Evolutionary conservation across 352 stramenopile species (phyloP).

Genomic region (Aphanomyces astaci): DNA sequence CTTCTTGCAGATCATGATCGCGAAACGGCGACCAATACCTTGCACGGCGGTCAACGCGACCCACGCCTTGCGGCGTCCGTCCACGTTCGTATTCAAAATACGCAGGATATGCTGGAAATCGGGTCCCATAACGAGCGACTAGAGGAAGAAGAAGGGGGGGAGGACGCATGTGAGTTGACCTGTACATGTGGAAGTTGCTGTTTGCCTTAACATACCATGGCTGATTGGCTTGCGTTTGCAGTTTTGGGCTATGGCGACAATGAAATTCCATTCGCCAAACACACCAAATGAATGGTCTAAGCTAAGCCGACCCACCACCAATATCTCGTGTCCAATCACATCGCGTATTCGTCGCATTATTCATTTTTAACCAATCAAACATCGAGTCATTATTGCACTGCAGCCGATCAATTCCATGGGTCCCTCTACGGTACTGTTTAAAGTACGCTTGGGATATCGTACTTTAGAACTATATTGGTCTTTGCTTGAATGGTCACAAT

Average conservation of each 20-base stretch:
- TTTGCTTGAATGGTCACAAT: background rate
- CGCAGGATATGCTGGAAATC: conserved; percentile 99
- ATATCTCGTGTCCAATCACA: conserved; percentile 21
- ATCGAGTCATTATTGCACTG: background rate
- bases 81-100: conserved; percentile 99
- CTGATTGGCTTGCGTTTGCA: conserved; percentile 24
- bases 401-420: background rate
- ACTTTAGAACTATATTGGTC: too few relatives aligned
- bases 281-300: conserved; percentile 21
- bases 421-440: background rate
- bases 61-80: conserved; percentile 94
- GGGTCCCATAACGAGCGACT: conserved; percentile 88
- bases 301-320: conserved; percentile 24
- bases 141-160: conserved; percentile 10
- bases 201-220: conserved; percentile 18
- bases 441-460: background rate
- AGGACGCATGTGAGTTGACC: background rate
- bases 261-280: conserved; percentile 21
- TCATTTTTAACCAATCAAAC: conserved; percentile 22
- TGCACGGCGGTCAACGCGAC: conserved; percentile 78
- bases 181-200: background rate
- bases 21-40: conserved; percentile 79
- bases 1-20: conserved; percentile 99
- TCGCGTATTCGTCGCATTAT: background rate
- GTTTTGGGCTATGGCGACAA: conserved; percentile 26